Evolutionary conservation across 345 rosid species (phyloP), one percentile per base, ranked within the genome.

Genomic region (Pistacia integerrima): DNA sequence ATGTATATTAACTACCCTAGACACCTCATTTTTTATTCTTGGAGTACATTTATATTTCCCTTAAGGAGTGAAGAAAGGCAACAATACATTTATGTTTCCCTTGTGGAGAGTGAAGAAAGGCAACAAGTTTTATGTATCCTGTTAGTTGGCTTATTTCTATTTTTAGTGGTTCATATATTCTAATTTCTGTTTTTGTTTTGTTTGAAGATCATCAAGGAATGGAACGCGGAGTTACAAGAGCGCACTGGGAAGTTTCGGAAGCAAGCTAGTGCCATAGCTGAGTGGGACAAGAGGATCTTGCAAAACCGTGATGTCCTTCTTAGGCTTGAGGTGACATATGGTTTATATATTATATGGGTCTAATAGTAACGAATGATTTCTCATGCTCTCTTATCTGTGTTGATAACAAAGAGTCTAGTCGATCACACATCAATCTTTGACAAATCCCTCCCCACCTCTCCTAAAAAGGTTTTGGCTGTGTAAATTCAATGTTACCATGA

Each of bases 281-380:
- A 92, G 70, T 96, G 99, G 99, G 99, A 96, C 81, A 92, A 91
- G 84, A 87, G 98, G 75, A 96, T 96, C 85, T 88, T 93, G 91
- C 97, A 85, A 70, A 96, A 96, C 76, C 98, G 98, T 69, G 98
- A 93, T 86, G 92, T 90, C 84, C 99, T 96, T 85, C 90, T 93
- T 72, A 89, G 93, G 82, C 98, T 96, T 84, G 99, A 96, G 98
- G 99, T 93, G 76, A 69, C 55, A 33, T 65, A 74, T 75, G 59
- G 18, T 72, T 41, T 12, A n/a, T 20, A 36, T 58, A 30, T 25
- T 70, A 44, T 16, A 46, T 55, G 16, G 13, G n/a, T 49, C 67
- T 57, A 63, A 65, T 73, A 11, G 60, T 60, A 51, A 71, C 51
- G 62, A 44, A 54, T 72, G 38, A 38, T 18, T 58, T 72, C 9